Conservation (phyloP, 169 alveolate species). For the Eimeria mitis region DNA sequence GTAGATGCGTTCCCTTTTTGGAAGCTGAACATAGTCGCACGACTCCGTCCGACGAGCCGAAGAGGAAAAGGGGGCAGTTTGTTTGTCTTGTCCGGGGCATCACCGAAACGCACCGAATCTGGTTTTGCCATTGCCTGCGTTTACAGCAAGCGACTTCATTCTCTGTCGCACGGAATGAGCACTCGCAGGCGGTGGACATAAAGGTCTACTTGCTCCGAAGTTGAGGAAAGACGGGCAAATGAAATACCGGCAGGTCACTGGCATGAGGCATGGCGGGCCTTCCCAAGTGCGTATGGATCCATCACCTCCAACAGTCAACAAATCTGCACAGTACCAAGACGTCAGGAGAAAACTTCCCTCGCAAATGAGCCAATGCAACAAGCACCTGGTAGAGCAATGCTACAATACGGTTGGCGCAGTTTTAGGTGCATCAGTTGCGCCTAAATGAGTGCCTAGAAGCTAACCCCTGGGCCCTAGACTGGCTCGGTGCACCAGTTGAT, state of each 20-base stretch:
- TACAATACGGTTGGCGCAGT: background rate
- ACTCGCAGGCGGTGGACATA: background rate
- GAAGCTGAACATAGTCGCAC: constrained; percentile 31
- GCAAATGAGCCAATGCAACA: background rate
- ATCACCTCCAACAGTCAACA: constrained; percentile 45
- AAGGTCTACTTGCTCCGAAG: background rate
- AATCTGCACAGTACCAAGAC: background rate
- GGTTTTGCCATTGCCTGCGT: constrained; percentile 24
- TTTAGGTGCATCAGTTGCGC: background rate
- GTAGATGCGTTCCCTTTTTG: background rate
- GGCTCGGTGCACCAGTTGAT: background rate
- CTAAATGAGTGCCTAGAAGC: background rate
- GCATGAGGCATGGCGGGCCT: constrained; percentile 52
- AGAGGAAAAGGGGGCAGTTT: background rate
- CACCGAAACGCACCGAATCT: constrained; percentile 33
- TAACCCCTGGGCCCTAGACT: background rate
- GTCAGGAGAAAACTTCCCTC: background rate
- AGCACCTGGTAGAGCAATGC: background rate
- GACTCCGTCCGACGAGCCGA: constrained; percentile 55
- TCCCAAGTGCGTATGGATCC: constrained; percentile 52
- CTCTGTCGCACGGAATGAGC: background rate
- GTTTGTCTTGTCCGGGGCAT: background rate
- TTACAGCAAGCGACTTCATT: background rate
- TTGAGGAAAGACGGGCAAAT: background rate
- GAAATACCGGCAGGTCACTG: constrained; percentile 50